phyloP scores from a whole-genome alignment of 495 filamentous ascomycete genomes.

The Schizothecium vesticola region DNA sequence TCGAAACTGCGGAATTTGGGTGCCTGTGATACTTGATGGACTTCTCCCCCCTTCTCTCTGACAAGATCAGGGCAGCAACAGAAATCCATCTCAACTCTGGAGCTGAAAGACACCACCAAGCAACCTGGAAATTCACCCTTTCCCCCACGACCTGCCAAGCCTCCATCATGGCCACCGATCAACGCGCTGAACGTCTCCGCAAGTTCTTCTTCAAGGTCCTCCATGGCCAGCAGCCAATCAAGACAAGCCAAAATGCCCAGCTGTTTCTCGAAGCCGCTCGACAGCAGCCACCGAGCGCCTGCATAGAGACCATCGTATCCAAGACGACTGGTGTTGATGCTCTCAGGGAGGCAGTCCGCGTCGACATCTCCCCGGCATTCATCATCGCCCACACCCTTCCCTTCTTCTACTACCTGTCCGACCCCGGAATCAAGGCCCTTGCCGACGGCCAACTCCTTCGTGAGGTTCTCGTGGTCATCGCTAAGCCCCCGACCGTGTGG shows the following conservation, averaged over 20 bases:
- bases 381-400: constrained; percentile 40
- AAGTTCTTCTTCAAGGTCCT: constrained; percentile 26
- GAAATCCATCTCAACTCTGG: background rate
- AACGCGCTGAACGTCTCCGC: constrained; percentile 23
- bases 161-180: constrained; percentile 5
- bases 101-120: background rate
- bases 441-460: constrained; percentile 51
- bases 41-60: background rate
- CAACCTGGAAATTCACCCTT: background rate
- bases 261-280: constrained; percentile 58
- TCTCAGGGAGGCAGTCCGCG: constrained; percentile 44
- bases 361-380: constrained; percentile 46
- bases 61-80: background rate
- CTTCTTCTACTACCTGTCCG: constrained; percentile 35
- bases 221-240: constrained; percentile 22
- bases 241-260: constrained; percentile 37
- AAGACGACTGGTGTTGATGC: constrained; percentile 43
- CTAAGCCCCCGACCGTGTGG: constrained; percentile 60
- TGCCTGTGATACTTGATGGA: background rate
- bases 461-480: constrained; percentile 47
- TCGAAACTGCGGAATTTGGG: background rate
- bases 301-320: constrained; percentile 52
- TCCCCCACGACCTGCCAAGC: background rate
- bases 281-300: constrained; percentile 43
- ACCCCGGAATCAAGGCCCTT: constrained; percentile 47